Conservation (phyloP, 768 basidiomycete genomes). For the Lyophyllum atratum region DNA sequence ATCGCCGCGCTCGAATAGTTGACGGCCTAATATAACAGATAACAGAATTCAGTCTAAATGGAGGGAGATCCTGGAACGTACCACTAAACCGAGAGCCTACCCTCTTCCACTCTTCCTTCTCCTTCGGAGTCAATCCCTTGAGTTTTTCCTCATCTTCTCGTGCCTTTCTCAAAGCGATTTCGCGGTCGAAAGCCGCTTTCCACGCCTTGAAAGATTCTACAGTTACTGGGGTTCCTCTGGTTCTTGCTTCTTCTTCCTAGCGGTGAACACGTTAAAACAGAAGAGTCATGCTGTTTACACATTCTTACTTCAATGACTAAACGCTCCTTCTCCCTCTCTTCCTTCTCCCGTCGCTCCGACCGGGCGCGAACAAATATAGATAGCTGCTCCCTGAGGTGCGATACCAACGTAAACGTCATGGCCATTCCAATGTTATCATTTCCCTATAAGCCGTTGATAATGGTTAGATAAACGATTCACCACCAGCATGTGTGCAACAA, state of each 20-base stretch:
- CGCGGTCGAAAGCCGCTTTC: slow-evolving; percentile 80
- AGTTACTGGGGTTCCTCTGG: slow-evolving; percentile 92
- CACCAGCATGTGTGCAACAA: slow-evolving; percentile 24
- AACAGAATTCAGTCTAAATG: neutral
- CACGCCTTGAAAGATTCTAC: slow-evolving; percentile 77
- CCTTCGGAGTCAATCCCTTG: slow-evolving; percentile 71
- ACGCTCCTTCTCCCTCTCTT: slow-evolving; percentile 74
- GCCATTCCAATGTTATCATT: slow-evolving; percentile 93
- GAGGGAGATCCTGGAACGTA: slow-evolving; percentile 33
- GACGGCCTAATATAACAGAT: slow-evolving; percentile 68
- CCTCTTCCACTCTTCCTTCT: slow-evolving; percentile 82
- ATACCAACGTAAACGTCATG: slow-evolving; percentile 95
- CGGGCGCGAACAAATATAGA: slow-evolving; percentile 62
- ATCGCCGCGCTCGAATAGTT: slow-evolving; percentile 83
- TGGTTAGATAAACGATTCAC: slow-evolving; percentile 4
- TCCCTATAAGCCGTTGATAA: slow-evolving; percentile 45
- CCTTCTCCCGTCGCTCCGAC: slow-evolving; percentile 53
- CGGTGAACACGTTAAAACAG: slow-evolving; percentile 6
- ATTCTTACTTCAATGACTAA: slow-evolving; percentile 68
- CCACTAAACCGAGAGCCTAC: slow-evolving; percentile 65
- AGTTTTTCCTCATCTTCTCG: slow-evolving; percentile 78
- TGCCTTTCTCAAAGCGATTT: slow-evolving; percentile 55
- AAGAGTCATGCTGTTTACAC: neutral
- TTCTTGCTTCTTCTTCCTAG: slow-evolving; percentile 86
- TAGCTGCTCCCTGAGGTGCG: slow-evolving; percentile 80